Percentiles rank a stretch among this genome's conserved stretches.
Evolutionary conservation across 768 basidiomycete genomes (phyloP).

Genomic region (Phlebiopsis flavidoalba): DNA sequence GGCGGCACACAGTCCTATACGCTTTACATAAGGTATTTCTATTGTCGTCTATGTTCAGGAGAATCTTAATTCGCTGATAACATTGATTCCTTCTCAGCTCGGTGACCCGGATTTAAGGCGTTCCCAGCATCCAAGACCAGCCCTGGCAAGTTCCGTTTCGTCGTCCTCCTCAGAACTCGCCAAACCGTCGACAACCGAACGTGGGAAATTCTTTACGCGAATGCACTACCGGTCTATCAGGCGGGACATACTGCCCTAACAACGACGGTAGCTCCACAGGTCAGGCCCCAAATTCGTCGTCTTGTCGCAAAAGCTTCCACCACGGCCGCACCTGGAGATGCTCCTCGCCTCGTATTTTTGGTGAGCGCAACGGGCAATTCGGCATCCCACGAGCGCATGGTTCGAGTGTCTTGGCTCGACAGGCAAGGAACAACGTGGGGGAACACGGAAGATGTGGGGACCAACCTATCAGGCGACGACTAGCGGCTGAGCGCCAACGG

Average conservation of each 20-base stretch:
- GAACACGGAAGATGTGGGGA: slow-evolving; percentile 45
- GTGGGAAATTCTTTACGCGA: slow-evolving; percentile 25
- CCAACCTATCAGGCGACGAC: too few relatives aligned
- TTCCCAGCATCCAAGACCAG: slow-evolving; percentile 34
- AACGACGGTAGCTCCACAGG: neutral
- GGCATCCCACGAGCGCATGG: slow-evolving; percentile 47
- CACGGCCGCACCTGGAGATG: slow-evolving; percentile 10
- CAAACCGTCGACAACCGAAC: slow-evolving; percentile 2
- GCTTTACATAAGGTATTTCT: slow-evolving; percentile 40
- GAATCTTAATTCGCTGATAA: slow-evolving; percentile 5
- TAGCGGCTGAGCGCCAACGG: slow-evolving; percentile 13
- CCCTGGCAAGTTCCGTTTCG: slow-evolving; percentile 21
- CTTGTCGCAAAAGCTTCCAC: slow-evolving; percentile 27
- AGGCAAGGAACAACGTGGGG: too few relatives aligned
- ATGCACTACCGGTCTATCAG: neutral
- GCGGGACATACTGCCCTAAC: neutral
- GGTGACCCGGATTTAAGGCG: slow-evolving; percentile 32
- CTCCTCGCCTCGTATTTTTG: slow-evolving; percentile 34
- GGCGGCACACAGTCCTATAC: slow-evolving; percentile 42
- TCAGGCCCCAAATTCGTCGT: slow-evolving; percentile 21
- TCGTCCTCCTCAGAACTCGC: slow-evolving; percentile 1
- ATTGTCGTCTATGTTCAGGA: neutral
- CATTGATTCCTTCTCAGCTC: slow-evolving; percentile 16
- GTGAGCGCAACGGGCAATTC: slow-evolving; percentile 44
- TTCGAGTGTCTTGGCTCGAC: slow-evolving; percentile 39